A percentile compares a stretch with the other conserved stretches of the same genome.
phyloP scores from a whole-genome alignment of 2,329 filamentous ascomycete genomes.

The Pseudofabraea citricarpa region DNA sequence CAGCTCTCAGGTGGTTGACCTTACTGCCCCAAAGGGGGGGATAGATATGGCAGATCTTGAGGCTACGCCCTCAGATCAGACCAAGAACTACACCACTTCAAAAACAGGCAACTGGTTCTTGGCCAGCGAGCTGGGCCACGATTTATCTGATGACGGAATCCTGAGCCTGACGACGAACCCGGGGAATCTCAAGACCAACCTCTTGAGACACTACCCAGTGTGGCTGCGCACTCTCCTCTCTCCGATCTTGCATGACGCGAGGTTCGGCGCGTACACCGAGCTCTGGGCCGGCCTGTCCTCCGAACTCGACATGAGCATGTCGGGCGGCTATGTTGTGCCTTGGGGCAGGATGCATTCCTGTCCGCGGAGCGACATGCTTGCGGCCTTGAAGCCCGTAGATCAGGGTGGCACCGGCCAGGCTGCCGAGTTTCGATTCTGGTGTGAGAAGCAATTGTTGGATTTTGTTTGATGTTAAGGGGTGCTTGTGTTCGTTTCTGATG shows the following conservation, averaged over 20 bases:
- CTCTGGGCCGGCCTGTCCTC: conserved; percentile 5
- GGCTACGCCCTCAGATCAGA: background rate
- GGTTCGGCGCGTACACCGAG: conserved; percentile 4
- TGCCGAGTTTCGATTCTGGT: background rate
- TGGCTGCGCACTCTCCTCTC: background rate
- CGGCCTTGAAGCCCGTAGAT: background rate
- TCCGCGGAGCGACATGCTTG: conserved; percentile 28
- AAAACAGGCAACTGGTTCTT: conserved; percentile 17
- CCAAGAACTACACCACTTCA: conserved; percentile 12
- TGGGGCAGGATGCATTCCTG: conserved; percentile 17
- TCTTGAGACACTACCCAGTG: conserved; percentile 5
- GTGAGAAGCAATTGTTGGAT: conserved; percentile 9
- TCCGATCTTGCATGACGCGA: conserved; percentile 2
- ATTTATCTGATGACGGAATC: conserved; percentile 6
- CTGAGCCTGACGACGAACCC: conserved; percentile 11
- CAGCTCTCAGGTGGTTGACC: conserved; percentile 12
- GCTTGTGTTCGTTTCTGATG: too few relatives aligned
- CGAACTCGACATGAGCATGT: background rate
- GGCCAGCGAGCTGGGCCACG: conserved; percentile 8
- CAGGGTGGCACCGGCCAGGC: conserved; percentile 4
- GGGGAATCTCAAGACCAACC: conserved; percentile 11
- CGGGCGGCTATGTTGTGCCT: conserved; percentile 2
- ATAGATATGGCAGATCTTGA: conserved; percentile 9
- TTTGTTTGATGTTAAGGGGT: too few relatives aligned
- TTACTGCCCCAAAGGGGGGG: conserved; percentile 7